Conservation (phyloP, 2,329 filamentous ascomycete species). For the Immersiporthe knoxdaviesiana region DNA sequence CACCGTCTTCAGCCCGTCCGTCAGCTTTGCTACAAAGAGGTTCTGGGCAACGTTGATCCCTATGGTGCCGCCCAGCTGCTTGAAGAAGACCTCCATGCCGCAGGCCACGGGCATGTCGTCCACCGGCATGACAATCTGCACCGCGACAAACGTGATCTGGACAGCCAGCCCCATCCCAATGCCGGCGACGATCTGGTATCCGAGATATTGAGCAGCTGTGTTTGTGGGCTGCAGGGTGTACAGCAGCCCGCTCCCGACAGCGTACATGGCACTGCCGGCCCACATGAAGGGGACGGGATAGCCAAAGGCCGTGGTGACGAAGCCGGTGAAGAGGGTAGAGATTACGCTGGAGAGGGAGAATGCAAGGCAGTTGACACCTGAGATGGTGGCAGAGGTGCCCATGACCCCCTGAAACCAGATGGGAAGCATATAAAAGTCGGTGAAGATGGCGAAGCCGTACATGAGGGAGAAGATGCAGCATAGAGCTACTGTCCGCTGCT, state of each 20-base stretch:
- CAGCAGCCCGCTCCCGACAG: slow-evolving; percentile 16
- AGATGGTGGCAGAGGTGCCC: slow-evolving; percentile 18
- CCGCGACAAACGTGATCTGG: slow-evolving; percentile 17
- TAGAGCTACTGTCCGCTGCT: slow-evolving; percentile 18
- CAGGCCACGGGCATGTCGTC: slow-evolving; percentile 12
- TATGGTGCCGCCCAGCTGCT: slow-evolving; percentile 11
- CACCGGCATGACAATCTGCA: slow-evolving; percentile 19
- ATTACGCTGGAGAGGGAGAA: slow-evolving; percentile 15
- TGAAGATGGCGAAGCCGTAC: slow-evolving; percentile 16
- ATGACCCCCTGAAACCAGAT: slow-evolving; percentile 22
- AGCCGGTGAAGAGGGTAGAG: slow-evolving; percentile 16
- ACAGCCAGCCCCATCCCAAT: slow-evolving; percentile 20
- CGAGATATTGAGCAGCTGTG: not conserved
- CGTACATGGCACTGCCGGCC: slow-evolving; percentile 13
- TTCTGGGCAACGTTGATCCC: slow-evolving; percentile 14
- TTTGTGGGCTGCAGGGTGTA: not conserved
- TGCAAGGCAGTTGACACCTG: slow-evolving; percentile 20
- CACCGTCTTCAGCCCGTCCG: not conserved
- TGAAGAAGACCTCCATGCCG: slow-evolving; percentile 15
- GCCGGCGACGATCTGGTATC: slow-evolving; percentile 17
- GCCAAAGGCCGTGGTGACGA: slow-evolving; percentile 1
- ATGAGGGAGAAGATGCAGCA: slow-evolving; percentile 19
- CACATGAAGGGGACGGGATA: slow-evolving; percentile 19
- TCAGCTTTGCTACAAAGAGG: slow-evolving; percentile 8
- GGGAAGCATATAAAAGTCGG: slow-evolving; percentile 14